Evolutionary conservation across 345 rosid genomes (phyloP).

Genomic region (Hibiscus mutabilis): DNA sequence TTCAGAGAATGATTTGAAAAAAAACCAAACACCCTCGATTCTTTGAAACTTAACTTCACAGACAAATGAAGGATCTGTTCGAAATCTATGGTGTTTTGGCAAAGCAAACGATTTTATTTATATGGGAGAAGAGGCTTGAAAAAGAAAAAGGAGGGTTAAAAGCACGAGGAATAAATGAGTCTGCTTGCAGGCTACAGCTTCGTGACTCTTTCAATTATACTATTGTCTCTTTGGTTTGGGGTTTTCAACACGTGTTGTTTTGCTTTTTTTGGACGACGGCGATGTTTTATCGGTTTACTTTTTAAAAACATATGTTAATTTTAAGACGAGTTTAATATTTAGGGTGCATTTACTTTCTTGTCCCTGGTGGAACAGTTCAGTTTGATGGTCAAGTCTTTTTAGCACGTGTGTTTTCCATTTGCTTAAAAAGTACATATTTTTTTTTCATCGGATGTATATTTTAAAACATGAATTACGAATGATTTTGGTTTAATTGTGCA

Average conservation of each 20-base stretch:
- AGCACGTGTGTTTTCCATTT: too few relatives aligned
- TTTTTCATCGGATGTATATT: too few relatives aligned
- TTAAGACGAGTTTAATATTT: too few relatives aligned
- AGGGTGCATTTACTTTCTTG: too few relatives aligned
- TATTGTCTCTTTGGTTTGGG: not conserved
- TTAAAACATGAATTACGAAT: too few relatives aligned
- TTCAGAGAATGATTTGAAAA: not conserved
- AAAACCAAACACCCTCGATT: not conserved
- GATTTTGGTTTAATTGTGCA: too few relatives aligned
- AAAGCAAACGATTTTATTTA: not conserved
- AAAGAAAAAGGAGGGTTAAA: not conserved
- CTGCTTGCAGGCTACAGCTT: not conserved
- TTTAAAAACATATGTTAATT: too few relatives aligned
- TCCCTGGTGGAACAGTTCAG: too few relatives aligned
- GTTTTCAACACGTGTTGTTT: slow-evolving; percentile 38
- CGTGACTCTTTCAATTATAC: not conserved
- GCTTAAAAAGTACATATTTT: too few relatives aligned
- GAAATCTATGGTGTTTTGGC: not conserved
- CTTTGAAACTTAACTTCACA: not conserved
- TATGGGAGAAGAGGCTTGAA: not conserved
- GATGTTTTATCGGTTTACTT: too few relatives aligned
- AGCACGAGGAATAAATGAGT: slow-evolving; percentile 53
- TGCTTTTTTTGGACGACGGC: too few relatives aligned
- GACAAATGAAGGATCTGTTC: not conserved
- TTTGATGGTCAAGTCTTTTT: too few relatives aligned